Base-by-base conservation (phyloP, 2,329 filamentous ascomycete species). In the Fusarium gaditjirri region DNA sequence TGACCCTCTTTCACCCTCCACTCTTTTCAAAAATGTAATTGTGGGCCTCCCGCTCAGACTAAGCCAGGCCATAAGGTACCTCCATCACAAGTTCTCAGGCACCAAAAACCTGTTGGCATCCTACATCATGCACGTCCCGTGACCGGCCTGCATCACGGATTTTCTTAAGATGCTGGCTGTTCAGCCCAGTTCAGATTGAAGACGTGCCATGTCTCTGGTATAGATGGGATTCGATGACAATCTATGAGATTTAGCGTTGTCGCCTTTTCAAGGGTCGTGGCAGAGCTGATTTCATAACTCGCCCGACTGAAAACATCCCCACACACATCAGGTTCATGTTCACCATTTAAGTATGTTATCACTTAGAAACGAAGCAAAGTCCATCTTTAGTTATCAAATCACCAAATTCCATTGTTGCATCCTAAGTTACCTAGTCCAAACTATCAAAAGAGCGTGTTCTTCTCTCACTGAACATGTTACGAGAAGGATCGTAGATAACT, bases 361-460 rank as follows among this genome's bases (percentile, higher is more conserved):
- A 58, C n/a, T 38, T 19, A 25, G 21, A 29, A 59, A 33, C 61
- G 25, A 27, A 41, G 21, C 27, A 21, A 19, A 16, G 29, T 27
- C 23, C 55, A 42, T 14, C 8, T 42, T 49, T 33, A 36, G 16
- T 49, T 31, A 31, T 23, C 36, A 50, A 64, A 71, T 67, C 44
- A 61, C 27, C 50, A 54, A 68, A 53, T 71, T 70, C 68, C 71
- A 74, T 72, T 72, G 62, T 74, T 76, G 71, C 70, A 63, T 76
- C 72, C 69, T 55, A 55, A 67, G 68, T 52, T 49, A 36, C 54
- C 39, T 68, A 74, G 59, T 71, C 71, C 72, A 69, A 74, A 65
- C 66, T 66, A 76, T 58, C 71, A 72, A 77, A 76, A 65, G 75
- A 77, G 71, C 66, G 75, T 77, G 66, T 63, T 71, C 64, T 68